Evolutionary conservation across 129 eudicot species (phyloP).

Genomic region (Escallonia herrerae): DNA sequence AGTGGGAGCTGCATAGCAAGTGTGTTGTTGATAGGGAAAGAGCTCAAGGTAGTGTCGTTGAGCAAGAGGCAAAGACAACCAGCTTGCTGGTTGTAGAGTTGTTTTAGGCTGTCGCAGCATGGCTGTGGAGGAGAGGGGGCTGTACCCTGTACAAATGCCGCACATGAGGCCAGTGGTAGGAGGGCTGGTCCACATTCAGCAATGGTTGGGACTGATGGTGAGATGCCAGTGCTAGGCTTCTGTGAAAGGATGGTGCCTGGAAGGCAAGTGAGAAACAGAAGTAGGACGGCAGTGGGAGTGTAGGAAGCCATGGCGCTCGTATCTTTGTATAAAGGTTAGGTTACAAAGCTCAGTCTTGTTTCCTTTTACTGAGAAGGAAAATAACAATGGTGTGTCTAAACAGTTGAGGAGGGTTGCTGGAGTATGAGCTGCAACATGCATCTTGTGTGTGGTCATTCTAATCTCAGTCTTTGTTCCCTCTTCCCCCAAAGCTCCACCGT

Average conservation of each 20-base stretch:
- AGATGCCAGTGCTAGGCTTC: constrained; percentile 2
- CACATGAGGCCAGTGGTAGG: constrained; percentile 29
- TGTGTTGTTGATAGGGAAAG: constrained; percentile 42
- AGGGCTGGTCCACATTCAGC: constrained; percentile 26
- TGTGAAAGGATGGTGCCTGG: constrained; percentile 11
- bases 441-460: too few relatives aligned
- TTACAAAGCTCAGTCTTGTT: not conserved
- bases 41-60: constrained; percentile 22
- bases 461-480: too few relatives aligned
- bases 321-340: too few relatives aligned
- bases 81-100: constrained; percentile 22
- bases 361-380: too few relatives aligned
- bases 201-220: constrained; percentile 17
- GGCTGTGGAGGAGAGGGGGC: constrained; percentile 17
- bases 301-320: constrained; percentile 3
- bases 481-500: too few relatives aligned
- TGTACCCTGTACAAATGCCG: constrained; percentile 45
- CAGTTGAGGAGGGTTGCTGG: too few relatives aligned
- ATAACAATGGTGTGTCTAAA: too few relatives aligned
- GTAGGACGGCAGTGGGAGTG: not conserved
- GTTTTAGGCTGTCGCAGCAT: constrained; percentile 34
- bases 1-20: constrained; percentile 43
- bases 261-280: constrained; percentile 14
- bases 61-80: constrained; percentile 43
- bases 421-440: too few relatives aligned